Conservation (phyloP, 768 basidiomycete species). For the Cystoderma amianthinum region DNA sequence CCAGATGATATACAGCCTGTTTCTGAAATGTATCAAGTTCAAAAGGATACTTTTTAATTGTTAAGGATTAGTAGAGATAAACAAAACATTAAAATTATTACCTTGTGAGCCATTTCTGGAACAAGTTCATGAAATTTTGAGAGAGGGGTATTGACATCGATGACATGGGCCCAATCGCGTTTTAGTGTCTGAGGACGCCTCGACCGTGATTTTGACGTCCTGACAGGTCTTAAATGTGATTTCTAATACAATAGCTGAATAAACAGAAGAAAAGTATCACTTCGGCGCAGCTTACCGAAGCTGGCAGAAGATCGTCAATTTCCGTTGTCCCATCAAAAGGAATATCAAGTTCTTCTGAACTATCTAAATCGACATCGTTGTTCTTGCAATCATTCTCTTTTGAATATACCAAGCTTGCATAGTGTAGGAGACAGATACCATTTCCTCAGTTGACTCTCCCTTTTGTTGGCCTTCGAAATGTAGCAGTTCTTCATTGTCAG, state of each 20-base stretch:
- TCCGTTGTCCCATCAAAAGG: conserved; percentile 42
- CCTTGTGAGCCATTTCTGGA: conserved; percentile 94
- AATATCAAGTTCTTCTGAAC: no score
- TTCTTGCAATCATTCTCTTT: conserved; percentile 8
- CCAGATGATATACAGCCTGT: conserved; percentile 95
- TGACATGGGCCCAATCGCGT: conserved; percentile 97
- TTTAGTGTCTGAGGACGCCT: conserved; percentile 54
- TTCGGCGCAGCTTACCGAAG: conserved; percentile 26
- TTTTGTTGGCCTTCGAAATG: conserved; percentile 17
- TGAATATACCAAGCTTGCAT: neutral
- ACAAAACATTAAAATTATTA: conserved; percentile 17
- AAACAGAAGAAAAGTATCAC: neutral
- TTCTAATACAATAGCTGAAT: conserved; percentile 27
- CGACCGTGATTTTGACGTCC: conserved; percentile 28
- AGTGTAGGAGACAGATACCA: neutral
- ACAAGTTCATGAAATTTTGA: conserved; percentile 88
- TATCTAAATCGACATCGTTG: neutral
- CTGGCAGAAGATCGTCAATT: conserved; percentile 77
- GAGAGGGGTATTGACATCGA: conserved; percentile 88
- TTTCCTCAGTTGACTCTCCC: conserved; percentile 14
- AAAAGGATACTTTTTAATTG: conserved; percentile 78
- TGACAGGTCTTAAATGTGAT: conserved; percentile 50
- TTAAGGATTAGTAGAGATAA: neutral
- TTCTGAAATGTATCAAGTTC: conserved; percentile 98
- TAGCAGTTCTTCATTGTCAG: conserved; percentile 37